A percentile compares a stretch with the other conserved stretches of the same genome.
phyloP scores from a whole-genome alignment of 2,329 filamentous ascomycete genomes.

The Claviceps sp. region DNA sequence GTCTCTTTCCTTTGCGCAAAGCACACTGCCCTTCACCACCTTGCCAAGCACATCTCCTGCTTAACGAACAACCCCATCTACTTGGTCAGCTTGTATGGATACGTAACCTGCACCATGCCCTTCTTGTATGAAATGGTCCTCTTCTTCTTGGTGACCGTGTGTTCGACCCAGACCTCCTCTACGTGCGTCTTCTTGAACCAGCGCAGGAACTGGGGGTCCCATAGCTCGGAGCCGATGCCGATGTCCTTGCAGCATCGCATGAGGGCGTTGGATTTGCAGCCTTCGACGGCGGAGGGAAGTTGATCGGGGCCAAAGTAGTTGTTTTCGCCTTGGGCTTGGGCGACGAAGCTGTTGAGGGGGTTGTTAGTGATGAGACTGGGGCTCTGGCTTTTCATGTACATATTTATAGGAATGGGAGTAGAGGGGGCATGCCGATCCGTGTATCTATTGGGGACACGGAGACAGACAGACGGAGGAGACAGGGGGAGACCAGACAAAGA shows the following conservation, averaged over 20 bases:
- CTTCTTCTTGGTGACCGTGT: slow-evolving; percentile 74
- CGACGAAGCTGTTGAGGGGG: slow-evolving; percentile 54
- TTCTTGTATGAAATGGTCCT: slow-evolving; percentile 78
- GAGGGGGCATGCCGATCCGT: background rate
- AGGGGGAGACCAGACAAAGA: background rate
- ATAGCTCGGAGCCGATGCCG: slow-evolving; percentile 85
- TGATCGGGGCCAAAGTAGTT: slow-evolving; percentile 82
- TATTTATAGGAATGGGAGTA: background rate
- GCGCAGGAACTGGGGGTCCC: slow-evolving; percentile 87
- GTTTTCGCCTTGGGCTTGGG: slow-evolving; percentile 87
- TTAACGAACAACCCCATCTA: background rate
- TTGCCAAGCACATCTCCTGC: too few species aligned
- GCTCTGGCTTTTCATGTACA: background rate
- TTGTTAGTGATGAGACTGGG: background rate
- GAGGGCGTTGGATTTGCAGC: slow-evolving; percentile 92
- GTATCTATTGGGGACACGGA: background rate
- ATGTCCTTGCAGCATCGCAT: slow-evolving; percentile 98
- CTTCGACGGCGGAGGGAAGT: slow-evolving; percentile 88
- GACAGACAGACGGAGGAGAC: background rate
- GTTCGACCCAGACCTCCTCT: slow-evolving; percentile 81
- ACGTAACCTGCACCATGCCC: slow-evolving; percentile 55
- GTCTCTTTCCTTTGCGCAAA: background rate
- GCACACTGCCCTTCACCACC: background rate
- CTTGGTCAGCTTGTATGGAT: slow-evolving; percentile 37
- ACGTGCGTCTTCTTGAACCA: slow-evolving; percentile 63